Evolutionary conservation across 192 early-diverging fungal species (phyloP).

Genomic region (Backusella australiensis): DNA sequence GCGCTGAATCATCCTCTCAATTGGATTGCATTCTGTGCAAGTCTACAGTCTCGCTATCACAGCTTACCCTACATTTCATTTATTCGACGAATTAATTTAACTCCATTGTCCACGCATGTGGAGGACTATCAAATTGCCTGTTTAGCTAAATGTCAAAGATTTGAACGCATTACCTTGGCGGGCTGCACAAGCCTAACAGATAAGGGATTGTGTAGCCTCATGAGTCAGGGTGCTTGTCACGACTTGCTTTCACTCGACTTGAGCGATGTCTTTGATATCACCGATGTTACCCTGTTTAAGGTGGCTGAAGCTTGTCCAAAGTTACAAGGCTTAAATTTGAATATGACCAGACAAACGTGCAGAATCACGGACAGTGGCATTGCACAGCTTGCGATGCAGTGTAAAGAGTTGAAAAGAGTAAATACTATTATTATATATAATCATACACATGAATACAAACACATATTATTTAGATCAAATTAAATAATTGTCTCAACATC

Average conservation of each 20-base stretch:
- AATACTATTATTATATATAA: constrained; percentile 5
- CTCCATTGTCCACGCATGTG: constrained; percentile 42
- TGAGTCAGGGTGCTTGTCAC: constrained; percentile 29
- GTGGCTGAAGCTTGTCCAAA: constrained; percentile 47
- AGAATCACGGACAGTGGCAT: constrained; percentile 41
- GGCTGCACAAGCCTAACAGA: constrained; percentile 48
- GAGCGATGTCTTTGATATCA: constrained; percentile 45
- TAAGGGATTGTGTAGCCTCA: constrained; percentile 39
- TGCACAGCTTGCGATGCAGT: constrained; percentile 40
- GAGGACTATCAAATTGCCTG: constrained; percentile 35
- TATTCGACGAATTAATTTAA: constrained; percentile 57
- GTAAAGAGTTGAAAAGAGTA: constrained; percentile 52
- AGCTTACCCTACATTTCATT: constrained; percentile 43
- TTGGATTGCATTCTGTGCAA: constrained; percentile 31
- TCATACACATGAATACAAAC: too few relatives aligned
- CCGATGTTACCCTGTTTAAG: constrained; percentile 38
- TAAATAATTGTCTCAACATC: constrained; percentile 48
- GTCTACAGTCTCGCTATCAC: neutral
- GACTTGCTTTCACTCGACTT: constrained; percentile 50
- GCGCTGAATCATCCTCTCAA: constrained; percentile 15
- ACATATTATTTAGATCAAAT: constrained; percentile 44
- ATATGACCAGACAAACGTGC: constrained; percentile 35
- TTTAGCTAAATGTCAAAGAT: constrained; percentile 41
- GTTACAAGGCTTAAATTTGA: constrained; percentile 55
- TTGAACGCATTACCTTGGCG: constrained; percentile 52